phyloP scores from a whole-genome alignment of 345 rosid genomes.

The Theobroma cacao region DNA sequence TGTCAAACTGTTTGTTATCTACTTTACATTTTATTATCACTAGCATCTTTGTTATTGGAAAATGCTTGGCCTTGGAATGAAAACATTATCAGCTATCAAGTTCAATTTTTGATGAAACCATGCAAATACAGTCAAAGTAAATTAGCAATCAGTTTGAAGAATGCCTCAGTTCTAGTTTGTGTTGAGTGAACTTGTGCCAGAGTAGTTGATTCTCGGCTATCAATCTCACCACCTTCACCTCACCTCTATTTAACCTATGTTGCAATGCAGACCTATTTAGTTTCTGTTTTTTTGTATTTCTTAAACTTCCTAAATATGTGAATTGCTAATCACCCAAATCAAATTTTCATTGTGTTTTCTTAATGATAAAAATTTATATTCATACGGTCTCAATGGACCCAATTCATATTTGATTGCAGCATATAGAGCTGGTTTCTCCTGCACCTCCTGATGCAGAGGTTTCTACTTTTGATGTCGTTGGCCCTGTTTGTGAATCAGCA shows the following conservation, averaged over 20 bases:
- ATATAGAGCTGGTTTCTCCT: constrained; percentile 93
- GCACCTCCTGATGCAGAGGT: constrained; percentile 52
- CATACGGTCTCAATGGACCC: neutral
- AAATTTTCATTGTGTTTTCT: neutral
- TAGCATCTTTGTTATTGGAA: neutral
- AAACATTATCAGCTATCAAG: neutral
- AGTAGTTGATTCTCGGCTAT: neutral
- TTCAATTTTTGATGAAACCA: neutral
- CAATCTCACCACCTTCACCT: neutral
- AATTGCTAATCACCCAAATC: neutral
- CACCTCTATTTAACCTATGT: neutral
- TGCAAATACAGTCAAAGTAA: neutral
- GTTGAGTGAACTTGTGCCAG: neutral
- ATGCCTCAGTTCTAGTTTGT: neutral
- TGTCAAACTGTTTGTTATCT: neutral
- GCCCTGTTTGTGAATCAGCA: constrained; percentile 99
- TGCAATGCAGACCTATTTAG: neutral
- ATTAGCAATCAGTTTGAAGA: neutral
- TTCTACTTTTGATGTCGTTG: constrained; percentile 86
- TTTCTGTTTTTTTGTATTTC: neutral
- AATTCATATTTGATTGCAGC: constrained; percentile 47
- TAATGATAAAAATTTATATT: neutral
- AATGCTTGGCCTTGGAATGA: neutral
- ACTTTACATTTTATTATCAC: neutral
- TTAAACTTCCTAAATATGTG: neutral